phyloP scores from a whole-genome alignment of 1,284 basidiomycete species.

The Caloboletus inedulis region DNA sequence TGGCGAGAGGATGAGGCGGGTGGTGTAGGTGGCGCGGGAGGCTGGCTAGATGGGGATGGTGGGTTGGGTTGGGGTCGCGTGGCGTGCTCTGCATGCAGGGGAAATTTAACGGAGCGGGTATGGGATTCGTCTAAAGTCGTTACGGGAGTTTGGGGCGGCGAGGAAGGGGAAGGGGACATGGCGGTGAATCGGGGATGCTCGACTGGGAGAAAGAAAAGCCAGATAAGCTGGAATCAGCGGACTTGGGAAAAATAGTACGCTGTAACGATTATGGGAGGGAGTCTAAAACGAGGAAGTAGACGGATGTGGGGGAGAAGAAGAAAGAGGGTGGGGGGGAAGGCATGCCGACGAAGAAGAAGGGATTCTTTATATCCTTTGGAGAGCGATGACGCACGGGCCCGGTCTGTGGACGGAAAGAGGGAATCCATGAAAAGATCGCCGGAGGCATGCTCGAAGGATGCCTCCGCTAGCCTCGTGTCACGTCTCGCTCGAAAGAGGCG shows the following conservation, averaged over 20 bases:
- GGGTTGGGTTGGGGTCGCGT: conserved; percentile 8
- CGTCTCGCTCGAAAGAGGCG: conserved; percentile 6
- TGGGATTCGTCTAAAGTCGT: conserved; percentile 19
- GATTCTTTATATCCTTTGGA: conserved; percentile 26
- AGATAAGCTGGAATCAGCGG: conserved; percentile 11
- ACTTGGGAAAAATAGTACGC: conserved; percentile 26
- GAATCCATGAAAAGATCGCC: conserved; percentile 17
- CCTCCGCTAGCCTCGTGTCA: conserved; percentile 24
- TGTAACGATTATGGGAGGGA: conserved; percentile 9
- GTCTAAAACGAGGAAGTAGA: conserved; percentile 19
- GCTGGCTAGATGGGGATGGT: conserved; percentile 12
- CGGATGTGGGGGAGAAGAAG: conserved; percentile 16
- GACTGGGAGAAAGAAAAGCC: conserved; percentile 11
- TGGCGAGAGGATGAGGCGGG: conserved; percentile 9
- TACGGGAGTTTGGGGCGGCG: conserved; percentile 23
- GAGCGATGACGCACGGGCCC: conserved; percentile 31
- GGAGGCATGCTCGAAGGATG: conserved; percentile 25
- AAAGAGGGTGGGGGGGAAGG: conserved; percentile 6
- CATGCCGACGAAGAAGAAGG: conserved; percentile 8
- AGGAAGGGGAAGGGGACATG: conserved; percentile 25
- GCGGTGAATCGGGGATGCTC: conserved; percentile 24
- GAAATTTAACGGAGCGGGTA: conserved; percentile 8
- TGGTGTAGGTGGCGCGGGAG: conserved; percentile 23
- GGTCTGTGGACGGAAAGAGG: conserved; percentile 17
- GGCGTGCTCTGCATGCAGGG: conserved; percentile 2